These are phyloP conservation scores for Rhododendron ovatum DNA, from an alignment of 148 eudicot species.

Conservation along the genomic window DNA sequence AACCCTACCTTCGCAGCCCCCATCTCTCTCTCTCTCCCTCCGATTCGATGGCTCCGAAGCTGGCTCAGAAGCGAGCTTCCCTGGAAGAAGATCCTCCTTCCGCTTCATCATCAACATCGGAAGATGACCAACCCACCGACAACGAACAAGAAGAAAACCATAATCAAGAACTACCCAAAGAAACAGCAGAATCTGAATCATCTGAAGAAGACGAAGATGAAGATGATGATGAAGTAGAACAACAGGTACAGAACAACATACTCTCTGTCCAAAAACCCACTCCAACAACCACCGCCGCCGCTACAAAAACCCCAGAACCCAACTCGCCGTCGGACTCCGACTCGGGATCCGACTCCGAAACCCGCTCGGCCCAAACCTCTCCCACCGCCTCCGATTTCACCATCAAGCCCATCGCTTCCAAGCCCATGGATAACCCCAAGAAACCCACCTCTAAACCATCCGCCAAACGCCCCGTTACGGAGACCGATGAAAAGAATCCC, in stretches of 20 bases:
- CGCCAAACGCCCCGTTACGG: constrained; percentile 12
- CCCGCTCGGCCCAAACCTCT: constrained; percentile 16
- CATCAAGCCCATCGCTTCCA: constrained; percentile 18
- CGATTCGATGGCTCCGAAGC: constrained; percentile 20
- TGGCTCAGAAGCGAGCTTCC: constrained; percentile 30
- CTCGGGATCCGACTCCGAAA: constrained; percentile 17
- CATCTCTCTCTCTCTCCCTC: neutral
- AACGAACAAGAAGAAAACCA: constrained; percentile 11
- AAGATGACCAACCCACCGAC: neutral
- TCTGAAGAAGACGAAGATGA: neutral
- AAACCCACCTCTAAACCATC: constrained; percentile 2
- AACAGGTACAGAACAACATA: neutral
- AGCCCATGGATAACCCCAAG: constrained; percentile 1
- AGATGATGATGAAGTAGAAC: constrained; percentile 40
- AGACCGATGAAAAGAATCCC: neutral
- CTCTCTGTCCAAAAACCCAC: neutral
- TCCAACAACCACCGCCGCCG: neutral
- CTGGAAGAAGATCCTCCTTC: constrained; percentile 33
- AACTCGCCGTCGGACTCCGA: neutral
- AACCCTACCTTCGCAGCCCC: neutral
- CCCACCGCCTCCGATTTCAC: constrained; percentile 27
- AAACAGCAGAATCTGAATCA: neutral
- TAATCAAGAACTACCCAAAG: neutral
- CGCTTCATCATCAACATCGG: constrained; percentile 22
- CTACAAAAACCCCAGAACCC: neutral